Base-by-base conservation (phyloP, 2,329 filamentous ascomycete genomes). In the Huntiella moniliformis region DNA sequence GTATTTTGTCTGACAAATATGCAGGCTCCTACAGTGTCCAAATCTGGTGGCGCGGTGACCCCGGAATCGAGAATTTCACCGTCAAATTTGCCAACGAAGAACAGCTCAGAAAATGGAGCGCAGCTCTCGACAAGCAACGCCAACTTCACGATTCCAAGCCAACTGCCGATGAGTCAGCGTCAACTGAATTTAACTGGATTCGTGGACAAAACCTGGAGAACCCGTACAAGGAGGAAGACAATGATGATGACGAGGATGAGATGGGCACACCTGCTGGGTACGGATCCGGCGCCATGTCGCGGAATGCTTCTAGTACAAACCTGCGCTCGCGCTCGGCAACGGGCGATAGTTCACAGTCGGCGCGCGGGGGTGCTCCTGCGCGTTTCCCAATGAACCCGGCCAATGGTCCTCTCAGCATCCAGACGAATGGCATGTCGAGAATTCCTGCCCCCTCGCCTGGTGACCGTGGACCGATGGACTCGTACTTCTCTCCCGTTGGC, bases 41-140 rank as follows among this genome's bases (percentile, higher is more conserved):
- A 58, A 96, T 98, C 47, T 95, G 87, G 71, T 98, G 91, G 91
- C 96, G 91, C 63, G 88, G 88, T 32, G 88, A 96, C 53, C 85
- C 87, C 0, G 85, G 84, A 3, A 85, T 95, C 31, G 88, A 98
- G 58, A 94, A 92, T 57, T 96, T 98, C 60, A 79, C 88, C 55
- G 93, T 98, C 57, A 83, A 84, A 53, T 96, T 95, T 60, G 72
- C 75, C 43, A 91, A 88, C 50, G 91, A 98, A 60, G 86, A 94
- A 53, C 77, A 71, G 11, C 86, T 96, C 78, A 87, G 81, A 61
- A 94, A 88, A 58, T 98, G 91, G 91, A 79, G 82, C 22, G 67
- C 68, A 6, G 77, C 83, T 36, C 75, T 95, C 18, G 82, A 93
- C 53, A 68, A 65, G 2, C 87, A 94, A 61, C 72, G 85, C 50